Percentiles rank a stretch among this genome's conserved stretches.
phyloP scores from a whole-genome alignment of 352 stramenopile species.

The Globisporangium polare region DNA sequence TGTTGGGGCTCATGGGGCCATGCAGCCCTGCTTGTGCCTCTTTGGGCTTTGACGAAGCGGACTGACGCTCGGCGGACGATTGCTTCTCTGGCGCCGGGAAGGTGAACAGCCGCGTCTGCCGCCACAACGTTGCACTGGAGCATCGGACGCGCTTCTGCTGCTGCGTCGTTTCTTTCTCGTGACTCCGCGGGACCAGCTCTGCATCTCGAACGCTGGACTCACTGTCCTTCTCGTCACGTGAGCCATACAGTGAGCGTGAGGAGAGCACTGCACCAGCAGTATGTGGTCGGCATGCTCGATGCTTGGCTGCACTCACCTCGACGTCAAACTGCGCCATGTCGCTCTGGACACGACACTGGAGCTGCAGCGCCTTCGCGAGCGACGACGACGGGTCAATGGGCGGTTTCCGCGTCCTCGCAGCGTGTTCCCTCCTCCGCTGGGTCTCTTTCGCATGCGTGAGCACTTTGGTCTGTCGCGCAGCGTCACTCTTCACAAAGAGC shows the following conservation, averaged over 20 bases:
- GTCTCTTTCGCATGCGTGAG: slow-evolving; percentile 25
- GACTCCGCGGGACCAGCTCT: background rate
- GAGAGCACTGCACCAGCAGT: slow-evolving; percentile 7
- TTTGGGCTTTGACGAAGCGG: background rate
- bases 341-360: slow-evolving; percentile 28
- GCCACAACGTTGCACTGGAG: slow-evolving; percentile 41
- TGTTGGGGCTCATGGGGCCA: slow-evolving; percentile 7
- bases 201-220: no score
- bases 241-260: background rate
- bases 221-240: background rate
- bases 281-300: background rate
- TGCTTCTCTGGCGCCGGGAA: slow-evolving; percentile 20
- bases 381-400: slow-evolving; percentile 23
- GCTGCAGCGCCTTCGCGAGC: slow-evolving; percentile 19
- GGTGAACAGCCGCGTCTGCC: slow-evolving; percentile 42
- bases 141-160: slow-evolving; percentile 22
- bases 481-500: slow-evolving; percentile 34
- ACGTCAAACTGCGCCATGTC: slow-evolving; percentile 18
- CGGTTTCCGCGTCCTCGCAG: slow-evolving; percentile 33
- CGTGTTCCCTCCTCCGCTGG: slow-evolving; percentile 23
- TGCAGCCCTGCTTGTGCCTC: background rate
- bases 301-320: background rate
- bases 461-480: slow-evolving; percentile 24
- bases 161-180: background rate
- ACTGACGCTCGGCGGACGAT: no score